Evolutionary conservation across 257 asterid species (phyloP).

Genomic region (Perilla frutescens): DNA sequence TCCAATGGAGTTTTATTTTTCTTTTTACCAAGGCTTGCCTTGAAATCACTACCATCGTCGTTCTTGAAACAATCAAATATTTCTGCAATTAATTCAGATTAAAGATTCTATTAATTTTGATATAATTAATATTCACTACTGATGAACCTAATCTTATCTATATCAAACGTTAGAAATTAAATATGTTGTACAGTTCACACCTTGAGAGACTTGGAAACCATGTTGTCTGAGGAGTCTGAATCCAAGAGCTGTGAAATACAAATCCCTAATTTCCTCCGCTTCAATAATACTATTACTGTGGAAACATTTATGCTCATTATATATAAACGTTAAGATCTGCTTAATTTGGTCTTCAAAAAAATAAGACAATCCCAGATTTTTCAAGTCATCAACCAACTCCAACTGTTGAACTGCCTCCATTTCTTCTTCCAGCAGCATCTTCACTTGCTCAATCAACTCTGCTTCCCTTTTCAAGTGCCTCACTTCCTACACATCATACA

Average conservation of each 20-base stretch:
- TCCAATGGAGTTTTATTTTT: too few relatives aligned
- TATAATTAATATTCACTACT: too few relatives aligned
- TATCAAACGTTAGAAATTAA: too few relatives aligned
- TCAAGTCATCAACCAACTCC: conserved; percentile 39
- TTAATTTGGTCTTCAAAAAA: conserved; percentile 30
- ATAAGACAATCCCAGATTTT: conserved; percentile 34
- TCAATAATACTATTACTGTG: neutral
- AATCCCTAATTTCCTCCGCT: neutral
- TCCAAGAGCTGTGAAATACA: conserved; percentile 13
- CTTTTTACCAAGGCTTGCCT: too few relatives aligned
- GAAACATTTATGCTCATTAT: neutral
- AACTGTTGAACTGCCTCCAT: conserved; percentile 8
- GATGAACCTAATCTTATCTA: too few relatives aligned
- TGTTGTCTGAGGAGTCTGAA: neutral
- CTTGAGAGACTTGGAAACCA: neutral
- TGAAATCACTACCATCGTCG: neutral
- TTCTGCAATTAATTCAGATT: neutral
- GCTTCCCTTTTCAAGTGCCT: neutral
- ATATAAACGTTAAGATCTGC: neutral
- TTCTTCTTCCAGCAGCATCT: conserved; percentile 25
- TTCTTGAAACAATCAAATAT: conserved; percentile 15
- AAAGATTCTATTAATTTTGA: neutral
- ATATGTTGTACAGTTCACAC: too few relatives aligned
- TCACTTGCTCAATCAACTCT: conserved; percentile 32
- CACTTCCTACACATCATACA: conserved; percentile 15